Evolutionary conservation across 768 basidiomycete species (phyloP), one percentile per base, ranked within the genome.

Genomic region (Tricholoma flavovirens): DNA sequence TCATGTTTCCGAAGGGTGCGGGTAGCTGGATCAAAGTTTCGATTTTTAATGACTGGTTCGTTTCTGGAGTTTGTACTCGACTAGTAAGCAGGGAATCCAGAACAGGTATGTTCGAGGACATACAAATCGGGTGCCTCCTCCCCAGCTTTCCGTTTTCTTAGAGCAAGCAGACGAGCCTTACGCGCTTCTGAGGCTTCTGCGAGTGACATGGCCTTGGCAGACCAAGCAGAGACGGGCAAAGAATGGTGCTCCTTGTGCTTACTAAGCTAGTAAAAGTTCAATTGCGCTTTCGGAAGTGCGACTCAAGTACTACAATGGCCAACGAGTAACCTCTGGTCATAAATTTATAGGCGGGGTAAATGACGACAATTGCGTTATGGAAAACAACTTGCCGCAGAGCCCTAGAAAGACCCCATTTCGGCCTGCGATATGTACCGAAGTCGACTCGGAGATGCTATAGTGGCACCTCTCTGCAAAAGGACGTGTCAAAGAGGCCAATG

Each of bases 21-120:
- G 26, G 92, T 90, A 61, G 85, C 84, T 1, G 93, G 93, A 71
- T 98, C 96, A 69, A 90, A 98, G 65, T 95, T 95, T 33, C 96
- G 83, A 60, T 74, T 82, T 62, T 83, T 82, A 30, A 92, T 73
- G 51, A 86, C 65, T 11, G 83, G 74, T 60, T 78, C 79, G 43
- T 72, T 64, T 29, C 63, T 50, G 43, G 64, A 75, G 56, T 35
- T 36, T 40, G 10, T 19, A 12, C 50, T 26, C 43, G 36, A 24
- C 38, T 35, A 17, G 36, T 49, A 30, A 49, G 46, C 22, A 46
- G 19, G 26, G 26, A 5, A 52, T 15, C 40, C 7, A 22, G 5
- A 14, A 30, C 26, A 32, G 26, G 24, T 29, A 19, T 26, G 49
- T 26, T 33, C 11, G 7, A 43, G n/a, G 43, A 68, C 66, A 55